These are phyloP conservation scores for Vicia faba DNA, from an alignment of 306 rosid genomes.

Conservation along the genomic window DNA sequence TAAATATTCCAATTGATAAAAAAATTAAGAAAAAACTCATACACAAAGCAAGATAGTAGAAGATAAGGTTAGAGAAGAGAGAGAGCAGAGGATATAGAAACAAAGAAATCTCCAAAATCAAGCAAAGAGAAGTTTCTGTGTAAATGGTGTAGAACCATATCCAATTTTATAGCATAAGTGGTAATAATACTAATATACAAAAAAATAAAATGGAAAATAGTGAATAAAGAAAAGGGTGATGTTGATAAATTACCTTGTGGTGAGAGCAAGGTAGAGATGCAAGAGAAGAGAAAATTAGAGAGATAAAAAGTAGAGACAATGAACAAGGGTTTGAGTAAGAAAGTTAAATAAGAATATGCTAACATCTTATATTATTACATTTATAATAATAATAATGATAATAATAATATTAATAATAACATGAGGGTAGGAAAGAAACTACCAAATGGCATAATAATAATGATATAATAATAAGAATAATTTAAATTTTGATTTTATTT, in stretches of 20 bases:
- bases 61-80: background rate
- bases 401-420: background rate
- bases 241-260: slow-evolving; percentile 46
- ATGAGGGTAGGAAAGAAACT: slow-evolving; percentile 34
- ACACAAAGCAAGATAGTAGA: background rate
- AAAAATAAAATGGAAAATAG: background rate
- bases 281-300: slow-evolving; percentile 27
- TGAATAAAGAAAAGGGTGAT: slow-evolving; percentile 37
- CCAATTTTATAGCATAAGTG: slow-evolving; percentile 33
- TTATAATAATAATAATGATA: slow-evolving; percentile 1
- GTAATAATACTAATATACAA: background rate
- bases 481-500: slow-evolving; percentile 21
- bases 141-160: slow-evolving; percentile 3
- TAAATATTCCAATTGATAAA: too few species aligned
- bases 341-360: slow-evolving; percentile 70
- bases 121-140: background rate
- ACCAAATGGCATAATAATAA: slow-evolving; percentile 13
- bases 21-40: too few species aligned
- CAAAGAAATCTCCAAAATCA: background rate
- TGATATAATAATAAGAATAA: slow-evolving; percentile 8
- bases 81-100: slow-evolving; percentile 13
- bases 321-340: slow-evolving; percentile 57
- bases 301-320: slow-evolving; percentile 20
- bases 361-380: slow-evolving; percentile 25
- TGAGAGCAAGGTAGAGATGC: slow-evolving; percentile 48